phyloP scores from a whole-genome alignment of 2,329 filamentous ascomycete genomes.

The Phaeosphaeriaceae sp. region DNA sequence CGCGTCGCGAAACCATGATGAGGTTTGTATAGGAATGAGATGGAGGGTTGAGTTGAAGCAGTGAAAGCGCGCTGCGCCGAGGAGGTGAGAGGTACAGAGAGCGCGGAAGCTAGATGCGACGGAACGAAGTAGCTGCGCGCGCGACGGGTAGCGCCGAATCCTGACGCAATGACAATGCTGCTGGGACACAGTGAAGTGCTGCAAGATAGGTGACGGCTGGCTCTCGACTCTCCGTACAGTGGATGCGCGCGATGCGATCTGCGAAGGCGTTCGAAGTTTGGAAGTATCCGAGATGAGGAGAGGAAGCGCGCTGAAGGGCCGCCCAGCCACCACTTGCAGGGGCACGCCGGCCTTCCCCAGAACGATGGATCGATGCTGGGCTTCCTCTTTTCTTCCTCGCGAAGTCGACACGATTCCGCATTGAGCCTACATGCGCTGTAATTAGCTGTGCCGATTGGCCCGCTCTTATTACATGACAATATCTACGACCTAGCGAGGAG shows the following conservation, averaged over 20 bases:
- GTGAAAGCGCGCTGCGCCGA: slow-evolving; percentile 38
- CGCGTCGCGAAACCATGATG: slow-evolving; percentile 50
- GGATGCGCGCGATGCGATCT: slow-evolving; percentile 2
- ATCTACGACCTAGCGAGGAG: slow-evolving; percentile 3
- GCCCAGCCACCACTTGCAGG: neutral
- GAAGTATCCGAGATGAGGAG: slow-evolving; percentile 1
- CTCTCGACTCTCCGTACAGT: slow-evolving; percentile 2
- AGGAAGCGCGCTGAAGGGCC: slow-evolving; percentile 4
- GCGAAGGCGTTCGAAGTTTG: neutral
- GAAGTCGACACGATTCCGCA: neutral
- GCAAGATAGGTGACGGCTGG: slow-evolving; percentile 8
- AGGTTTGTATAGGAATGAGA: slow-evolving; percentile 14
- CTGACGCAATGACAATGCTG: slow-evolving; percentile 10
- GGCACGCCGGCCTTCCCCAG: slow-evolving; percentile 4
- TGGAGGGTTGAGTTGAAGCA: slow-evolving; percentile 11
- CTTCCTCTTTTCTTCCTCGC: neutral
- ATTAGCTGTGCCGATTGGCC: slow-evolving; percentile 20
- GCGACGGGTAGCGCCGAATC: slow-evolving; percentile 19
- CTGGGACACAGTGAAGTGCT: slow-evolving; percentile 15
- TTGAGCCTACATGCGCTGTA: neutral
- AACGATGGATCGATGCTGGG: neutral
- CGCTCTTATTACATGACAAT: slow-evolving; percentile 10
- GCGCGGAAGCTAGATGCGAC: slow-evolving; percentile 12
- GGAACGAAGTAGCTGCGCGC: slow-evolving; percentile 21
- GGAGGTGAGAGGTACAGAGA: slow-evolving; percentile 11